Percentiles rank a stretch among this genome's conserved stretches.
These are phyloP conservation scores for Echinosophora koreensis DNA, from an alignment of 306 rosid genomes.

Conservation along the genomic window DNA sequence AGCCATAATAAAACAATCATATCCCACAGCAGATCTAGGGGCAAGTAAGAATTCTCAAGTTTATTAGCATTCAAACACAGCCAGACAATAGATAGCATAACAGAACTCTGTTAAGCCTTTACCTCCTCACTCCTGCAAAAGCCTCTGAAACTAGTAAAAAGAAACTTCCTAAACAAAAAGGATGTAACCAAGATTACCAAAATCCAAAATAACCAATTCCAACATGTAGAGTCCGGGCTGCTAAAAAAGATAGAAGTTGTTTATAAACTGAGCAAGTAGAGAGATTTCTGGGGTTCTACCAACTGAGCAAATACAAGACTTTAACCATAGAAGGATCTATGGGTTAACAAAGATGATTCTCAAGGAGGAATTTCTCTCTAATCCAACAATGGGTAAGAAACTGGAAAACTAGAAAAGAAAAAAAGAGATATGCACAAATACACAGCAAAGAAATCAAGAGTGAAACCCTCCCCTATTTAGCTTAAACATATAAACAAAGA, in stretches of 20 bases:
- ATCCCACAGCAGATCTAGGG: background rate
- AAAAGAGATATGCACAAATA: background rate
- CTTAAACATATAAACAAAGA: background rate
- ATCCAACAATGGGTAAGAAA: slow-evolving; percentile 1
- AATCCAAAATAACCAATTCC: background rate
- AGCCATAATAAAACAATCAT: slow-evolving; percentile 1
- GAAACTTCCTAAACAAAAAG: slow-evolving; percentile 38
- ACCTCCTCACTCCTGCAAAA: background rate
- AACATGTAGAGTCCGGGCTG: background rate
- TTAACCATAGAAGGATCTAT: background rate
- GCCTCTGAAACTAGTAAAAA: slow-evolving; percentile 25
- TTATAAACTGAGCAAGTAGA: background rate
- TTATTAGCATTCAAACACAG: slow-evolving; percentile 5
- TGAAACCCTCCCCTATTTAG: background rate
- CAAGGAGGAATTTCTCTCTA: background rate
- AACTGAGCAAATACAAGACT: background rate
- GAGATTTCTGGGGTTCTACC: background rate
- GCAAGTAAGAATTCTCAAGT: background rate
- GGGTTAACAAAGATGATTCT: background rate
- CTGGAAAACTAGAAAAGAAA: background rate
- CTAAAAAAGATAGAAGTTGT: background rate
- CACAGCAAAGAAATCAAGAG: background rate
- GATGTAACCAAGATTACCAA: background rate
- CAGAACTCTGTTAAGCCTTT: slow-evolving; percentile 4
- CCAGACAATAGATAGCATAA: slow-evolving; percentile 18